Evolutionary conservation across 108 stramenopile species (phyloP), one percentile per base, ranked within the genome.

Genomic region (Cylindrotheca fusiformis): DNA sequence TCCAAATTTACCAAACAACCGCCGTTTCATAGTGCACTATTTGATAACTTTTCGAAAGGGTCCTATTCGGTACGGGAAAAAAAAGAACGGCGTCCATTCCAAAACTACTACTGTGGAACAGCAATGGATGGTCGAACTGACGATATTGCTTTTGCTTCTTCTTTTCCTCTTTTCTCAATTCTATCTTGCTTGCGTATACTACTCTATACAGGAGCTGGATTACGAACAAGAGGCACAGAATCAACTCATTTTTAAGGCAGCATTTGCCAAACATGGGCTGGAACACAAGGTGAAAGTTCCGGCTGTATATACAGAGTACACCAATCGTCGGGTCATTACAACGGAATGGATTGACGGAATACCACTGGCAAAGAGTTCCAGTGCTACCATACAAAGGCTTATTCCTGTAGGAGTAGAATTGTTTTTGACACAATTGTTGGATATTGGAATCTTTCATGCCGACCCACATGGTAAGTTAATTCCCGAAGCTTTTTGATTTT

Each of bases 311-410:
- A 63, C 79, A 59, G 90, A 96, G 0, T 78, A 85, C 52, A 77
- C 87, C 48, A 95, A 95, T 24, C 69, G 72, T 18, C 74, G 80
- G 17, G 91, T 98, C 10, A 65, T 98, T 68, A 90, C 90, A 3
- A 95, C 95, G 80, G 96, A 98, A 73, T 98, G 93, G 93, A 87
- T 96, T 17, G 75, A 93, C 28, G 92, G 93, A 0, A 71, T 71
- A 6, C 88, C 90, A 47, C 63, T 94, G 8, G 71, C 89, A 10
- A 75, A 84, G 41, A 62, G 83, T 14, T 52, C 81, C 4, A 52
- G 52, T 23, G 77, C 77, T 29, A 75, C 71, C 32, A 90, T 94
- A 49, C 61, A 73, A 54, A 45, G 75, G 54, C 60, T 96, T 18
- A 88, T 93, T 53, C 91, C 93, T 29, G 68, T 94, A 6, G 95